Base-by-base conservation (phyloP, 805 yeast species). In the Candida broadrunensis region DNA sequence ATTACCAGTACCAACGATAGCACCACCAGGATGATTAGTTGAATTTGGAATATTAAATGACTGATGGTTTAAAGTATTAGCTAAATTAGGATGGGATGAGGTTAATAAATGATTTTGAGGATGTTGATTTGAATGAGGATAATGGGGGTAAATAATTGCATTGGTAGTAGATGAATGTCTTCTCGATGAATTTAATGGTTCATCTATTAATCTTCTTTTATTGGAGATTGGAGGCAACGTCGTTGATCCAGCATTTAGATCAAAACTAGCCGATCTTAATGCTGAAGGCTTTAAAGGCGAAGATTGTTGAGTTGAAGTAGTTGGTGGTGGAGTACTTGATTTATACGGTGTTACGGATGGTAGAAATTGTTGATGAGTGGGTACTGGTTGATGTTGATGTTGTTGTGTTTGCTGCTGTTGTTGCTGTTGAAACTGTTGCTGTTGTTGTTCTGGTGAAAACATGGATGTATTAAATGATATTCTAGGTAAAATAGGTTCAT, bases 401-500 rank as follows among this genome's bases (percentile, higher is more conserved):
- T 32, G 36, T 9, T 33, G 41, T 20, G 21, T 34, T 6, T 30
- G 23, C 13, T 33, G 24, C 13, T 4, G 26, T 7, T 41, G 34
- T 5, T 4, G 31, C 32, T 21, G 27, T 18, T 15, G 38, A 7
- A 13, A 18, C 18, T 14, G 18, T 29, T 29, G 32, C 12, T 8
- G 13, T 13, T 29, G 32, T 29, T 29, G 32, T 15, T 29, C 32
- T 4, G 17, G 18, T 11, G 32, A 29, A 45, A 70, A 70, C 62
- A 70, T 69, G 4, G 69, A 59, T 2, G 74, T 68, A 39, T 70
- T 70, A 55, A 70, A 70, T 11, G 72, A 56, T 21, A 70, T 63
- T 38, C 55, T 59, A 5, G 70, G 66, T 38, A 57, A 32, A 14
- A 29, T 18, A 11, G 32, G 17, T 14, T 29, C 32, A 25, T 13